Evolutionary conservation across 2,329 filamentous ascomycete genomes (phyloP).

Genomic region (Didymella keratinophila): DNA sequence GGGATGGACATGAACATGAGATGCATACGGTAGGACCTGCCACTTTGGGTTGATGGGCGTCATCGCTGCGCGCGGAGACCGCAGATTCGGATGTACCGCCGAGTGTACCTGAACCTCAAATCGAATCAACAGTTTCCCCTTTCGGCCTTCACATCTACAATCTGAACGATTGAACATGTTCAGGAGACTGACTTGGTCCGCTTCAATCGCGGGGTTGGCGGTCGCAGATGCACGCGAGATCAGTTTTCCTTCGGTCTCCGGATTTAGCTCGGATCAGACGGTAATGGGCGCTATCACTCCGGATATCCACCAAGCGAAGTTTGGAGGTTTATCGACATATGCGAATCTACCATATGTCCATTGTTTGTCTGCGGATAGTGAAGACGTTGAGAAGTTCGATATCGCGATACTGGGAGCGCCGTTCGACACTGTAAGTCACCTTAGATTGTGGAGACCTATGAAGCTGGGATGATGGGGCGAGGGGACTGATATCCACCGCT

Average conservation of each 20-base stretch:
- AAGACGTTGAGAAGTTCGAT: slow-evolving; percentile 55
- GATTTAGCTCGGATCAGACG: slow-evolving; percentile 45
- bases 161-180: not conserved
- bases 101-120: not conserved
- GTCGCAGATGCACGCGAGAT: slow-evolving; percentile 50
- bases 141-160: not conserved
- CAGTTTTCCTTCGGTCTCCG: slow-evolving; percentile 53
- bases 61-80: slow-evolving; percentile 9
- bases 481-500: not conserved
- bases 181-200: not conserved
- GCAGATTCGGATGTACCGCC: not conserved
- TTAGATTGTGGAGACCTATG: not conserved
- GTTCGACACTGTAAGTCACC: slow-evolving; percentile 56
- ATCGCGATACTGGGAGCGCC: slow-evolving; percentile 60
- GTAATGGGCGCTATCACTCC: slow-evolving; percentile 29
- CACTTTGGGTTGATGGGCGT: slow-evolving; percentile 5
- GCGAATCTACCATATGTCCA: slow-evolving; percentile 59
- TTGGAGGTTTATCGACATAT: slow-evolving; percentile 56
- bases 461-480: not conserved
- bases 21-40: slow-evolving; percentile 15
- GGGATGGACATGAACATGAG: slow-evolving; percentile 1
- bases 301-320: slow-evolving; percentile 47
- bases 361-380: slow-evolving; percentile 50
- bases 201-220: not conserved
- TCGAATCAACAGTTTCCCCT: not conserved